phyloP scores from a whole-genome alignment of 352 stramenopile genomes.

The Phytopythium helicoides region DNA sequence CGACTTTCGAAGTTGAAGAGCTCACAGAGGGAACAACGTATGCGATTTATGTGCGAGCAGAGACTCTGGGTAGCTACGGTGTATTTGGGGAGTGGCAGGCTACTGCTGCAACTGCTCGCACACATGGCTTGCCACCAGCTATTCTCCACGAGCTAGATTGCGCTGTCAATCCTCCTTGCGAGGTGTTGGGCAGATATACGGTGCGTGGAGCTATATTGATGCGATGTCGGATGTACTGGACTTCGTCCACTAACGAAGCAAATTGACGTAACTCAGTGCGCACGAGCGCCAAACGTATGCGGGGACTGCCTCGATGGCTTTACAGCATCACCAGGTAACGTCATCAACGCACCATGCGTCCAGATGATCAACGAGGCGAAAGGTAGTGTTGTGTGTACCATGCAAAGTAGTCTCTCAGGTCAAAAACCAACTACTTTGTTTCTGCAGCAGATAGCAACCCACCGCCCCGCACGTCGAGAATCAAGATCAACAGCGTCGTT shows the following conservation, averaged over 20 bases:
- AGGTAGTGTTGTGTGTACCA: constrained; percentile 10
- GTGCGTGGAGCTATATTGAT: constrained; percentile 15
- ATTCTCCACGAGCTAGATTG: constrained; percentile 67
- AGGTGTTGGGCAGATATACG: constrained; percentile 43
- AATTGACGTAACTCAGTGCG: constrained; percentile 28
- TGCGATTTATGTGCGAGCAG: constrained; percentile 68
- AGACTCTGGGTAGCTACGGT: constrained; percentile 71
- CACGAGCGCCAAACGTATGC: constrained; percentile 48
- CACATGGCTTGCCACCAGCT: constrained; percentile 60
- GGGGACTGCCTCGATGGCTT: constrained; percentile 70
- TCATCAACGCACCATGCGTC: constrained; percentile 37
- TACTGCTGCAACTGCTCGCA: constrained; percentile 44
- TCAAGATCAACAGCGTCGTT: constrained; percentile 72
- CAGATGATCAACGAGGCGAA: constrained; percentile 6
- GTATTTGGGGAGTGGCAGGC: constrained; percentile 65
- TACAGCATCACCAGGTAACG: background rate
- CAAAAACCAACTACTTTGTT: too few relatives aligned
- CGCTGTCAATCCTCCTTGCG: constrained; percentile 37
- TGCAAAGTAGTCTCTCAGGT: background rate
- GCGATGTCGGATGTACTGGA: background rate
- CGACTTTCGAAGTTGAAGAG: constrained; percentile 42
- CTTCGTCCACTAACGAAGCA: background rate
- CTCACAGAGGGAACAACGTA: constrained; percentile 61
- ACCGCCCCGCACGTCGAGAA: constrained; percentile 17
- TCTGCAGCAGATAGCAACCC: constrained; percentile 2